A percentile compares a stretch with the other conserved stretches of the same genome.
Conservation (phyloP, 129 eudicot genomes). For the Saposhnikovia divaricata region DNA sequence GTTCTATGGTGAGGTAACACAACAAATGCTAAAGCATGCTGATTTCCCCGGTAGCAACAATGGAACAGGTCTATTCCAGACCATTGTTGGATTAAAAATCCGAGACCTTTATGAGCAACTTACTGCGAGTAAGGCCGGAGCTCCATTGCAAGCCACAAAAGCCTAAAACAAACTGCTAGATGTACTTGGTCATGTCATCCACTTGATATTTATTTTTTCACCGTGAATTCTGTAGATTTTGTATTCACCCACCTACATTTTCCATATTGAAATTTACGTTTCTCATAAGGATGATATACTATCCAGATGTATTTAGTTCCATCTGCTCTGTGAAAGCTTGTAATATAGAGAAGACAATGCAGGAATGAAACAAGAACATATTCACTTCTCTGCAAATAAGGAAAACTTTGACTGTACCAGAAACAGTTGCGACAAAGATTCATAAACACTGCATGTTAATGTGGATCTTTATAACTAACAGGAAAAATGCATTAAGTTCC, state of each 20-base stretch:
- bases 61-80: constrained; percentile 95
- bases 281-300: constrained; percentile 15
- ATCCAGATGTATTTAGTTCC: constrained; percentile 46
- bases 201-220: constrained; percentile 16
- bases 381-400: constrained; percentile 3
- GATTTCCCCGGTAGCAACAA: constrained; percentile 99
- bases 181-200: constrained; percentile 7
- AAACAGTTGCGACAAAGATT: not conserved
- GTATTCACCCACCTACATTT: constrained; percentile 4
- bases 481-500: not conserved
- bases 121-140: constrained; percentile 43
- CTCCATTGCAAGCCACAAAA: constrained; percentile 62
- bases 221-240: constrained; percentile 14
- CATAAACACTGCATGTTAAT: not conserved
- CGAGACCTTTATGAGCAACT: constrained; percentile 90
- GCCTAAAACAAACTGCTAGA: constrained; percentile 33
- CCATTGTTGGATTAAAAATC: constrained; percentile 83
- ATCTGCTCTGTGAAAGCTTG: constrained; percentile 33
- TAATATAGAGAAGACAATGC: constrained; percentile 39
- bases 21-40: constrained; percentile 83
- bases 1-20: constrained; percentile 95
- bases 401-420: not conserved
- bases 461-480: not conserved
- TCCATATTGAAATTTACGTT: constrained; percentile 21
- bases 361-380: constrained; percentile 19